phyloP scores from a whole-genome alignment of 2,329 filamentous ascomycete genomes.

The Pseudocercospora crystallina region DNA sequence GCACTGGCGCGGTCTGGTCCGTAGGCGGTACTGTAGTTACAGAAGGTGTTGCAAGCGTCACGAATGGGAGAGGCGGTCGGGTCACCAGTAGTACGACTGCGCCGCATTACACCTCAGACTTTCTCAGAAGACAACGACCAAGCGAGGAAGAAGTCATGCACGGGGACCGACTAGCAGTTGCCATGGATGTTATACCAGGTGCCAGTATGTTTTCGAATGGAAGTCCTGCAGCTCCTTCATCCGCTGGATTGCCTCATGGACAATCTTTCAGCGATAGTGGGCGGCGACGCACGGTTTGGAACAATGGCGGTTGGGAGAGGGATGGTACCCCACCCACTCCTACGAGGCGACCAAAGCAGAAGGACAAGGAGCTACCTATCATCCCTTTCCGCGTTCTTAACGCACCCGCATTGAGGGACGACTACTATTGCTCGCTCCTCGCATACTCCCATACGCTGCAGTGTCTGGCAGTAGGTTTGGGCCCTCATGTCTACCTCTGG shows the following conservation, averaged over 20 bases:
- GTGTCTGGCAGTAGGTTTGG: slow-evolving; percentile 80
- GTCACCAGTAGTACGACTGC: slow-evolving; percentile 72
- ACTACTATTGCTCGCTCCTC: slow-evolving; percentile 91
- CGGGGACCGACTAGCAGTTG: slow-evolving; percentile 72
- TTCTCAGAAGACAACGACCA: slow-evolving; percentile 43
- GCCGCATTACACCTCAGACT: slow-evolving; percentile 60
- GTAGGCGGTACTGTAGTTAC: slow-evolving; percentile 62
- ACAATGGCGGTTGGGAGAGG: slow-evolving; percentile 25
- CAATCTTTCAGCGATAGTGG: slow-evolving; percentile 14
- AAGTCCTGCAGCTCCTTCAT: slow-evolving; percentile 32
- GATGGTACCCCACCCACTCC: slow-evolving; percentile 10
- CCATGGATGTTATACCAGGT: slow-evolving; percentile 74
- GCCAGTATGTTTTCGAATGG: slow-evolving; percentile 60
- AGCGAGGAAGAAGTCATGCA: slow-evolving; percentile 52
- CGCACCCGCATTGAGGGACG: slow-evolving; percentile 83
- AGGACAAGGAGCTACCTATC: slow-evolving; percentile 30
- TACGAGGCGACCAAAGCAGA: slow-evolving; percentile 13
- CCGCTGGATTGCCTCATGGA: slow-evolving; percentile 6
- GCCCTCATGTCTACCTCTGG: slow-evolving; percentile 81
- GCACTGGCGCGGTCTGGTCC: slow-evolving; percentile 71
- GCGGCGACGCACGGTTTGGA: slow-evolving; percentile 18
- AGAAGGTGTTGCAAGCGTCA: slow-evolving; percentile 38
- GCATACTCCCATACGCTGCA: slow-evolving; percentile 76
- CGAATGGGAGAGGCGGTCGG: slow-evolving; percentile 64
- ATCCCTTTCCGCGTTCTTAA: slow-evolving; percentile 64